Conservation (phyloP, 805 yeast genomes). For the Suhomyces emberorum region DNA sequence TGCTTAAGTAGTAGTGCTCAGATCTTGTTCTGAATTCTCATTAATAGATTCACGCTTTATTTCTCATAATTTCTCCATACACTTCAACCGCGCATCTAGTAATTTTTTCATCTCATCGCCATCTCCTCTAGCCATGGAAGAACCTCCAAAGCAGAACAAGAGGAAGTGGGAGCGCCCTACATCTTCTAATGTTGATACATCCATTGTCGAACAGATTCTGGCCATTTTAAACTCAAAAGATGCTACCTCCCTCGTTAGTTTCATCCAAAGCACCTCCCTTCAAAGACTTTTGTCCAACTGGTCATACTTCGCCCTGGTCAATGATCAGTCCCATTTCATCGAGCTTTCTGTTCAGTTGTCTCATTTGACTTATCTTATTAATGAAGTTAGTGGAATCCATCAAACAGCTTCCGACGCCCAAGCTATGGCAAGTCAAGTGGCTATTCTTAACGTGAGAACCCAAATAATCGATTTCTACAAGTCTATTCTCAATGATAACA, state of each 20-base stretch:
- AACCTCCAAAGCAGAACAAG: no score
- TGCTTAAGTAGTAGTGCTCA: no score
- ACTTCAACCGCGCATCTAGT: no score
- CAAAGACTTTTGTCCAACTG: constrained; percentile 37
- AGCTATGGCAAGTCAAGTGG: constrained; percentile 6
- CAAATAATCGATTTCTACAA: constrained; percentile 40
- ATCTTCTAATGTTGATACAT: constrained; percentile 13
- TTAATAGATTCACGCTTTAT: no score
- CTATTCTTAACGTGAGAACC: constrained; percentile 15
- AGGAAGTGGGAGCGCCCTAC: constrained; percentile 6
- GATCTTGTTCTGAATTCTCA: no score
- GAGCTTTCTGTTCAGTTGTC: constrained; percentile 41
- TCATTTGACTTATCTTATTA: constrained; percentile 20
- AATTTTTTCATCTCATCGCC: no score
- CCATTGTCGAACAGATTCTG: constrained; percentile 11
- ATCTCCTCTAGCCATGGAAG: no score
- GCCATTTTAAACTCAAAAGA: constrained; percentile 9
- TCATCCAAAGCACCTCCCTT: constrained; percentile 28
- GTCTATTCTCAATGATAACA: constrained; percentile 52
- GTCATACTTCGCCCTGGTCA: constrained; percentile 41
- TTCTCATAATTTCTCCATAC: no score
- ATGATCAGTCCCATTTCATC: constrained; percentile 53
- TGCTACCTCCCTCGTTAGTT: constrained; percentile 17
- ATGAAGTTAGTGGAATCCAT: constrained; percentile 10
- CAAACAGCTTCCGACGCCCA: background rate